Evolutionary conservation across 2,329 filamentous ascomycete genomes (phyloP).

Genomic region (Ceratocystis smalleyi): DNA sequence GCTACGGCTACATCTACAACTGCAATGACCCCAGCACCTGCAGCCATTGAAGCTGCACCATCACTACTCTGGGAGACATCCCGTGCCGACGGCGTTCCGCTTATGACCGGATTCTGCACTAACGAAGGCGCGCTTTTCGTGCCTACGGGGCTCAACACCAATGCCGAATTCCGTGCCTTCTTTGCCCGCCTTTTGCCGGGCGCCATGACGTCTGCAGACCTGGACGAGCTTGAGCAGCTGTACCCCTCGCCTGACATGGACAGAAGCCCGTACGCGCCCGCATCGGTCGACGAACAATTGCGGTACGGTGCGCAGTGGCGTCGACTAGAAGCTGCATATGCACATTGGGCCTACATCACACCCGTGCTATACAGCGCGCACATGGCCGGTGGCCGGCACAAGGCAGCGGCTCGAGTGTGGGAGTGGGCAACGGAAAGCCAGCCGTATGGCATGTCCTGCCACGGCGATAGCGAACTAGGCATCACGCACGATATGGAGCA

Average conservation of each 20-base stretch:
- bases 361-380: constrained; percentile 46
- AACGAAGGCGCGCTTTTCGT: constrained; percentile 56
- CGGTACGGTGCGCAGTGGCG: constrained; percentile 38
- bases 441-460: constrained; percentile 28
- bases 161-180: constrained; percentile 41
- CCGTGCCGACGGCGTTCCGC: constrained; percentile 33
- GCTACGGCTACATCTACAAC: constrained; percentile 29
- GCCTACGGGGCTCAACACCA: constrained; percentile 31
- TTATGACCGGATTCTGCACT: constrained; percentile 52
- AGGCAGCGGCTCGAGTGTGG: constrained; percentile 35
- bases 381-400: constrained; percentile 18
- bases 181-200: constrained; percentile 46
- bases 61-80: constrained; percentile 24
- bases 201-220: constrained; percentile 34
- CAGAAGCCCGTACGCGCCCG: constrained; percentile 27
- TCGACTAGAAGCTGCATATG: constrained; percentile 44
- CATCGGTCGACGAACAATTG: constrained; percentile 21
- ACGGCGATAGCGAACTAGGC: constrained; percentile 32
- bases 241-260: constrained; percentile 44
- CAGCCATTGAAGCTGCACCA: constrained; percentile 27
- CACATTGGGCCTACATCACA: constrained; percentile 48
- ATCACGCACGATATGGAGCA: constrained; percentile 30
- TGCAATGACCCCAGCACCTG: constrained; percentile 23
- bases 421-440: constrained; percentile 39
- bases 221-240: constrained; percentile 38